Evolutionary conservation across 208 protist genomes (phyloP).

Genomic region (Trypanosoma boissoni): DNA sequence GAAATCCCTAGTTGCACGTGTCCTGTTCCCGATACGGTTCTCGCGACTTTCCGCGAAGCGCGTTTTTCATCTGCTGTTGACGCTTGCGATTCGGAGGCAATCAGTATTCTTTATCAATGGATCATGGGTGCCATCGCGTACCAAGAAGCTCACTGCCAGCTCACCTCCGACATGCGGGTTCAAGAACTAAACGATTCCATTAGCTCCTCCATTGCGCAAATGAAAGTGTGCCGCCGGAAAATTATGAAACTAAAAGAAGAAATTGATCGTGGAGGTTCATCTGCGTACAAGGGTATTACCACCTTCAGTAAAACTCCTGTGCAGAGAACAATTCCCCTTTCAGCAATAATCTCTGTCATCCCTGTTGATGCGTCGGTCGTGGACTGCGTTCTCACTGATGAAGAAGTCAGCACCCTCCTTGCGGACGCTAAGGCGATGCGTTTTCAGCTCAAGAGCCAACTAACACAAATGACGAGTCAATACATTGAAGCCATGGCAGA

Average conservation of each 20-base stretch:
- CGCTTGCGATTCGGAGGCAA: conserved; percentile 36
- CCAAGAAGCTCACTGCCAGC: conserved; percentile 55
- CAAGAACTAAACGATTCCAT: conserved; percentile 66
- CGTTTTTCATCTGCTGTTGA: conserved; percentile 40
- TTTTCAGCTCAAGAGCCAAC: conserved; percentile 35
- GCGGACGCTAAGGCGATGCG: conserved; percentile 28
- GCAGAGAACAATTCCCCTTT: conserved; percentile 41
- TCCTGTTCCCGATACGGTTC: conserved; percentile 32
- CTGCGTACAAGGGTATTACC: conserved; percentile 37
- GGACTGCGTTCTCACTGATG: conserved; percentile 55
- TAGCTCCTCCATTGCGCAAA: conserved; percentile 42
- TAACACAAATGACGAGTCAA: conserved; percentile 19
- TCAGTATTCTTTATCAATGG: conserved; percentile 54
- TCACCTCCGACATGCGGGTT: conserved; percentile 51
- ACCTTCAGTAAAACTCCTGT: conserved; percentile 62
- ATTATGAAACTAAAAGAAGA: conserved; percentile 63
- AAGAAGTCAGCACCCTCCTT: conserved; percentile 38
- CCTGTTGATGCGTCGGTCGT: conserved; percentile 34
- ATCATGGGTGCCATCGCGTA: conserved; percentile 55
- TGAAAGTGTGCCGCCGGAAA: conserved; percentile 62
- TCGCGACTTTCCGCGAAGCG: conserved; percentile 27
- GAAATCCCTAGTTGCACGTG: conserved; percentile 48
- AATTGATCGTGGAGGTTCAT: conserved; percentile 19
- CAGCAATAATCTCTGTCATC: conserved; percentile 52
- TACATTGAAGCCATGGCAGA: conserved; percentile 33